Conservation (phyloP, 2,329 filamentous ascomycete species). For the Monosporascus cannonballus region DNA sequence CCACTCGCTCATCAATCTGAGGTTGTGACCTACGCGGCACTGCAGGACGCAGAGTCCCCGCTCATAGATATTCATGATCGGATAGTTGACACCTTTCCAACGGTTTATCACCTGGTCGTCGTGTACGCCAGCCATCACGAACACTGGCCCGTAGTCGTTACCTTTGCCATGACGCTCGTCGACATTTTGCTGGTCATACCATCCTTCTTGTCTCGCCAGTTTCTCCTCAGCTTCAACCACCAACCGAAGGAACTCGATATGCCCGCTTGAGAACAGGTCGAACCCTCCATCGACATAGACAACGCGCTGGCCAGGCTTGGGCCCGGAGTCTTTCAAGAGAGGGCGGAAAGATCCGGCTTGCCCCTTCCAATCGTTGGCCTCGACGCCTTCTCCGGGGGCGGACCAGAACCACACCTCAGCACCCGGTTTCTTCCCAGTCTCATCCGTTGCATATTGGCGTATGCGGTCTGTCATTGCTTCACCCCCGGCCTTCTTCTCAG, state of each 20-base stretch:
- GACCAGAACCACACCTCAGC: slow-evolving; percentile 84
- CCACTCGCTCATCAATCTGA: neutral
- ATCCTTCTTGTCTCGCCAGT: slow-evolving; percentile 60
- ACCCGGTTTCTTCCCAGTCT: slow-evolving; percentile 70
- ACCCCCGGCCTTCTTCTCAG: slow-evolving; percentile 58
- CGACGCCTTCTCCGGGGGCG: slow-evolving; percentile 35
- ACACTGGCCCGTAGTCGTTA: slow-evolving; percentile 73
- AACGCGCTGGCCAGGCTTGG: slow-evolving; percentile 72
- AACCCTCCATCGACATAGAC: slow-evolving; percentile 97
- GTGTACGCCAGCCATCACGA: slow-evolving; percentile 89
- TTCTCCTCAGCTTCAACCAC: slow-evolving; percentile 70
- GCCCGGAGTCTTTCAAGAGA: slow-evolving; percentile 65
- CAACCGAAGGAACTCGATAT: slow-evolving; percentile 86
- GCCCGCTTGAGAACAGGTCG: slow-evolving; percentile 92
- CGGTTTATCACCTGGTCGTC: slow-evolving; percentile 92
- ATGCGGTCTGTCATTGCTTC: slow-evolving; percentile 71
- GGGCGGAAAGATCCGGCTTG: slow-evolving; percentile 61
- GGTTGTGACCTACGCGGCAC: slow-evolving; percentile 61
- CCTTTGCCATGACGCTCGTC: slow-evolving; percentile 60
- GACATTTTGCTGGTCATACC: slow-evolving; percentile 63
- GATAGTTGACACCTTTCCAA: slow-evolving; percentile 97
- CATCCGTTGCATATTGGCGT: slow-evolving; percentile 79
- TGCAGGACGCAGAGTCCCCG: slow-evolving; percentile 91
- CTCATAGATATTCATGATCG: slow-evolving; percentile 99
- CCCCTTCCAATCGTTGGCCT: slow-evolving; percentile 41